Base-by-base conservation (phyloP, 768 basidiomycete species). In the Suillus subaureus region DNA sequence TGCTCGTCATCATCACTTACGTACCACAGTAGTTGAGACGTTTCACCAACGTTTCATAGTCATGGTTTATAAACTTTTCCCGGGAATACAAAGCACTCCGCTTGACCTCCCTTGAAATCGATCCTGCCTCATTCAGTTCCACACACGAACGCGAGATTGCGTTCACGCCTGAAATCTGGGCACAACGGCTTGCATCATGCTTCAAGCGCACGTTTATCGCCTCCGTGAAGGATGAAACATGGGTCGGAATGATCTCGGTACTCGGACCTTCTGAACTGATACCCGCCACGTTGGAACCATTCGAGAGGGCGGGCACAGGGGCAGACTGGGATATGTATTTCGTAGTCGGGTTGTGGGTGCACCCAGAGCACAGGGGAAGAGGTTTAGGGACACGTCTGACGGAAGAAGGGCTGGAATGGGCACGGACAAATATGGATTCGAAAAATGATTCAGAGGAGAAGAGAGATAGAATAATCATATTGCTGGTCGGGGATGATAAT, bases 331-430 rank as follows among this genome's bases (percentile, higher is more conserved):
- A 73, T 18, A 61, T 65, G 13, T 73, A 77, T 18, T 64, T 62
- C 16, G 28, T 76, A 16, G 72, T 6, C 51, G 69, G 47, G n/a
- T 69, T 74, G 72, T 76, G 73, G 76, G 72, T 74, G 6, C 70
- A 70, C 37, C 76, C 69, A n/a, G 68, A 68, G 1, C 74, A 76
- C 37, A 67, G 74, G 18, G 68, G 69, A n/a, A 73, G 64, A 49
- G 69, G 70, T 16, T 18, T 76, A 18, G 74, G 66, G 6, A 11
- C 33, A 2, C n/a, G 37, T 18, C 23, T 77, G n/a, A 63, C 70
- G 13, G 58, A 52, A 21, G 68, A 63, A 12, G 72, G 68, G 35
- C 47, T 77, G 55, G 68, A 70, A 31, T 77, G 76, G 74, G 74
- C 40, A 28, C 66, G 69, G 56, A 68, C 63, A 11, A 40, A 73